Evolutionary conservation across 495 filamentous ascomycete genomes (phyloP).

Genomic region (Penicillium atrosanguineum): DNA sequence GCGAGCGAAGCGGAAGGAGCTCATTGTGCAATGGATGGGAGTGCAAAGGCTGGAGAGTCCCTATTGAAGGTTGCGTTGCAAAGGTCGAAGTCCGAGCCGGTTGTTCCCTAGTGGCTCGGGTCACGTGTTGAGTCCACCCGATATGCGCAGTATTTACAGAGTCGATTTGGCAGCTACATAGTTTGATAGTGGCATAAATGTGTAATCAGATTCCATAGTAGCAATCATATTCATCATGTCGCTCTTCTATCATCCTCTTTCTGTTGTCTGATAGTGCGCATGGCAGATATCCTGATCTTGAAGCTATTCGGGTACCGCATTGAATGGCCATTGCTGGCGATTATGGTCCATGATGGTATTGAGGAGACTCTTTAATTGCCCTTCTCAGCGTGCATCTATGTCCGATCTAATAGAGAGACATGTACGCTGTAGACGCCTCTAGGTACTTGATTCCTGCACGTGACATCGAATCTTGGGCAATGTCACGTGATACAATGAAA

Average conservation of each 20-base stretch:
- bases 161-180: background rate
- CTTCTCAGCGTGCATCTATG: background rate
- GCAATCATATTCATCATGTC: background rate
- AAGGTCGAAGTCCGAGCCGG: slow-evolving; percentile 48
- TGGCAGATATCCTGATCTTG: background rate
- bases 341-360: background rate
- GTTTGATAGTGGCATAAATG: background rate
- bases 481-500: background rate
- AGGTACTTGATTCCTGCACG: background rate
- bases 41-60: slow-evolving; percentile 37
- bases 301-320: background rate
- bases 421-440: background rate
- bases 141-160: background rate
- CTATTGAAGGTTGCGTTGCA: slow-evolving; percentile 45
- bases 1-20: slow-evolving; percentile 85
- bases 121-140: slow-evolving; percentile 31
- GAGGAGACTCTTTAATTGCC: background rate
- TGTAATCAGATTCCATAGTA: background rate
- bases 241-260: background rate
- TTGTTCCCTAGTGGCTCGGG: slow-evolving; percentile 43
- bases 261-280: background rate
- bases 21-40: slow-evolving; percentile 63
- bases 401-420: background rate
- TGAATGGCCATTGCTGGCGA: background rate
- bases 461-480: background rate